Evolutionary conservation across 768 basidiomycete genomes (phyloP), one percentile per base, ranked within the genome.

Genomic region (Termitomyces titanicus): DNA sequence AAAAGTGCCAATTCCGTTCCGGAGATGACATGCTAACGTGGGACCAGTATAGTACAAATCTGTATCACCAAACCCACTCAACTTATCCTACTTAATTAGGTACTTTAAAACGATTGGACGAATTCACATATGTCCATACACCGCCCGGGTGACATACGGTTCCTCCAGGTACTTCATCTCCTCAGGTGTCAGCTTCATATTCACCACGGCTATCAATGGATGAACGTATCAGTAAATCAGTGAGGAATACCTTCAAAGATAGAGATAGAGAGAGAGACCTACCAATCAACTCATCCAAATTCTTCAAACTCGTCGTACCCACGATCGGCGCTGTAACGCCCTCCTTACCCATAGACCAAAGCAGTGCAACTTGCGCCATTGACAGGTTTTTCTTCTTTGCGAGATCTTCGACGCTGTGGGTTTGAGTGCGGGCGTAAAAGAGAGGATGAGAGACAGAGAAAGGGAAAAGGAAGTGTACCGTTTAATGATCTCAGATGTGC

Each of bases 291-390:
- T 85, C 83, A 22, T 74, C 63, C 25, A 85, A 66, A 53, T 84
- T 81, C 27, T 80, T 70, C 5, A 79, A 56, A 29, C 76, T 80
- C 1, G 79, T 81, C 0, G 77, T 73, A 0, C 83, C 84, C 33
- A 85, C 74, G 61, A 86, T 83, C 0, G 84, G 85, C 1, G 83
- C 83, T 0, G 81, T 70, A 5, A 86, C 76, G 25, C 69, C 76
- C 72, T 74, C 69, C 58, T 76, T 76, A 3, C 73, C 62, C 49
- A 81, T 58, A 3, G 72, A 67, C 84, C 83, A 86, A 12, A 82
- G 79, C 24, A 82, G 58, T 3, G 80, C 72, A 7, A 84, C 67
- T 56, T 83, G 81, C 0, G 82, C 81, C 85, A 87, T 87, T 29
- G 71, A 76, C 6, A 75, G 66, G 4, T 73, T 74, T 42, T 75